Evolutionary conservation across 106 monocot genomes (phyloP), one percentile per base, ranked within the genome.

Genomic region (Phalaenopsis aphrodite): DNA sequence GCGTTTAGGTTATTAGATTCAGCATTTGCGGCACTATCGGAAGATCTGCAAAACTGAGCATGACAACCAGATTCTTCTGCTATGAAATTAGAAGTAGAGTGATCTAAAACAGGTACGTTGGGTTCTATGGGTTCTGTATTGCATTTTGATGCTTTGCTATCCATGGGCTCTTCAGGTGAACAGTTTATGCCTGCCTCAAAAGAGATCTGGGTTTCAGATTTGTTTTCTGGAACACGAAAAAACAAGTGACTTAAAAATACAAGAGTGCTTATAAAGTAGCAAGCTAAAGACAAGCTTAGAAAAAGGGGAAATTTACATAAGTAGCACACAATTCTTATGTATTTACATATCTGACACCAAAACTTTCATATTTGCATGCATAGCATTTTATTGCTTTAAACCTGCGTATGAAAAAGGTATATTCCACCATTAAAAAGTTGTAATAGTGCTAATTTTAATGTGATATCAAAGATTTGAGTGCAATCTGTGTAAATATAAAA

Each of bases 1-100:
- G 14, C 49, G 41, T 75, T 56, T 17, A 75, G 77, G 71, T 81
- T 12, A 39, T 52, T 38, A 1, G 66, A 72, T 64, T 80, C 86
- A 42, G 43, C 56, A 74, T 78, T 46, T 46, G 56, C 24, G 78
- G 65, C 78, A 67, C 9, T 79, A 74, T 81, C 80, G 55, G 74
- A 75, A 41, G 72, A 43, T 2, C 24, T 69, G 56, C 77, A 75
- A n/a, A 75, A 49, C 52, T 75, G 72, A 72, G 8, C 69, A 42
- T 83, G 77, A 52, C 43, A 55, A 49, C 80, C 75, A 71, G 77
- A 80, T 78, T 17, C 75, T 41, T 72, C 57, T 61, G 80, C 46
- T 78, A 57, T 9, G 2, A 48, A 23, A 49, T 76, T 49, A 48
- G 48, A 73, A 73, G 0, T 12, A 30, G n/a, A 3, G 21, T 49